phyloP scores from a whole-genome alignment of 177 flowering plant species.

The Tripterygium wilfordii region DNA sequence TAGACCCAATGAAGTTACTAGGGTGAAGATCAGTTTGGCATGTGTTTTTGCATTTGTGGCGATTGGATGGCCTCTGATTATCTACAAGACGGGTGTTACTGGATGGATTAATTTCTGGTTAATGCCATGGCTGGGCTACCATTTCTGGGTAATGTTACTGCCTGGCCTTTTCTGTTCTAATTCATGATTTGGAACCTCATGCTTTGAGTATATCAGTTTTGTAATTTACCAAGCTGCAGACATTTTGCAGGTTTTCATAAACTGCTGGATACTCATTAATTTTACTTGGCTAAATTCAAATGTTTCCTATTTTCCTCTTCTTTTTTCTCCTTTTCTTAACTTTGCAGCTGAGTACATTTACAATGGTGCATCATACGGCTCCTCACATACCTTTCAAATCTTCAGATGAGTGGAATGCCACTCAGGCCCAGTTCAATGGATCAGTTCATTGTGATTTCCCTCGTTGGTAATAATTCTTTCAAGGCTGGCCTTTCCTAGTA shows the following conservation, averaged over 20 bases:
- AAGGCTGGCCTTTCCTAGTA: not conserved
- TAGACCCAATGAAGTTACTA: constrained; percentile 69
- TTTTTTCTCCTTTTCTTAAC: constrained; percentile 1
- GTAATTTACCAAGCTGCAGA: too few relatives aligned
- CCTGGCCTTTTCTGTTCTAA: too few relatives aligned
- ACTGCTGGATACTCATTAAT: too few relatives aligned
- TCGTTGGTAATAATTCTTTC: constrained; percentile 43
- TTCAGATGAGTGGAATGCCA: constrained; percentile 78
- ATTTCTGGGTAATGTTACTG: constrained; percentile 78
- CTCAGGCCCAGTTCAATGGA: constrained; percentile 89
- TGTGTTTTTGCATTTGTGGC: constrained; percentile 83
- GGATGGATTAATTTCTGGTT: constrained; percentile 98
- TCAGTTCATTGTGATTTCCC: constrained; percentile 95
- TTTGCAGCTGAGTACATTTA: constrained; percentile 92
- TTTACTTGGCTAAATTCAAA: too few relatives aligned
- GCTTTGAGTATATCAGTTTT: too few relatives aligned
- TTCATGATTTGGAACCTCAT: too few relatives aligned
- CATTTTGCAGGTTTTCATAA: too few relatives aligned
- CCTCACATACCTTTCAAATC: constrained; percentile 91
- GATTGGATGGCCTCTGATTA: constrained; percentile 85
- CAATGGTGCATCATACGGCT: constrained; percentile 98
- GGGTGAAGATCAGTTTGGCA: constrained; percentile 91
- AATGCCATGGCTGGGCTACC: constrained; percentile 96
- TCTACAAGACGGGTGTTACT: constrained; percentile 60
- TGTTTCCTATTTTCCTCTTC: not conserved